Evolutionary conservation across 2,329 filamentous ascomycete genomes (phyloP), one percentile per base, ranked within the genome.

Genomic region (Fusarium tupiense): DNA sequence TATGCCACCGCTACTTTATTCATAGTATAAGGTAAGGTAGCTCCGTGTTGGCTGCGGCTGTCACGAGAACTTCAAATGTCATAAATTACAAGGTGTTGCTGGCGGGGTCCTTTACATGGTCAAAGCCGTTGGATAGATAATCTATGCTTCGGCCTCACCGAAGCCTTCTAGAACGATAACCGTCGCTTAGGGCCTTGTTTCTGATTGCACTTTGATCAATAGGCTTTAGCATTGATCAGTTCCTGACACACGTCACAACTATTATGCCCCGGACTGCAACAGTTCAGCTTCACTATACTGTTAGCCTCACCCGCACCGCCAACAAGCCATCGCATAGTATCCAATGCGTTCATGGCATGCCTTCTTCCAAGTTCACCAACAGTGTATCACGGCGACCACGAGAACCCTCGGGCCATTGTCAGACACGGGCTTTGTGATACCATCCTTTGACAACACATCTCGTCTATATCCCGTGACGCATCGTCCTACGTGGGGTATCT

Each of bases 101-200:
- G 49, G 37, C 52, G 44, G 70, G 53, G 47, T 38, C 59, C 40
- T 40, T 33, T 26, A 9, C 33, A 49, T 44, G 60, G 46, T 49
- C 60, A 35, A 49, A 43, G 37, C 41, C n/a, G 26, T 40, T 54
- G 46, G 26, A 46, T 35, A 35, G 33, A 13, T 49, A 66, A 52
- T 61, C 44, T 49, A 67, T 47, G 47, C 66, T 52, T 65, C 73
- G 73, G 73, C 70, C 49, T 65, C 61, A 43, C 73, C 73, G 73
- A 76, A 54, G 46, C 38, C 46, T 74, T 76, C 63, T 41, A 75
- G 73, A 76, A 69, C 44, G n/a, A 50, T 31, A 59, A 59, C 58
- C 41, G 49, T 63, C 40, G 14, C 35, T 43, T 26, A 38, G 52
- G 26, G 24, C 59, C 53, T 35, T 54, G n/a, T 26, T 38, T 38